These are phyloP conservation scores for Pseudonitzschia delicatissima DNA, from an alignment of 108 stramenopile genomes.

Conservation along the genomic window DNA sequence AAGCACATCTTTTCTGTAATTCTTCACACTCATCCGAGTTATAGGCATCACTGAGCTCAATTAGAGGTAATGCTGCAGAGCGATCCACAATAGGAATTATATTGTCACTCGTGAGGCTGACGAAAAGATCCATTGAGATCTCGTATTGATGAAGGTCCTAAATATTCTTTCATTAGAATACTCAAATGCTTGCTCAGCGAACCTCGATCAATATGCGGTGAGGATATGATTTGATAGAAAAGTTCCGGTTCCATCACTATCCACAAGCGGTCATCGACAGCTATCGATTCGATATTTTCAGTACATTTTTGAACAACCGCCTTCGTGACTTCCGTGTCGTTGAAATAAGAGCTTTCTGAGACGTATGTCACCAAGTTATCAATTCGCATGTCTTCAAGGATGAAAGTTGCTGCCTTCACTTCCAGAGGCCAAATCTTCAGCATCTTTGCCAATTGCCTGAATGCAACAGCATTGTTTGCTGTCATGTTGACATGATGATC, in stretches of 20 bases:
- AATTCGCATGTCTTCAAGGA: slow-evolving; percentile 30
- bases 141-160: slow-evolving; percentile 27
- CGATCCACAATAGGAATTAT: slow-evolving; percentile 27
- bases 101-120: slow-evolving; percentile 7
- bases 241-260: slow-evolving; percentile 29
- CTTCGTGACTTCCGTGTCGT: slow-evolving; percentile 14
- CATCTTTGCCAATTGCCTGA: slow-evolving; percentile 19
- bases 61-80: slow-evolving; percentile 33
- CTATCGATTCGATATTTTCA: slow-evolving; percentile 20
- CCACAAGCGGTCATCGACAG: slow-evolving; percentile 11
- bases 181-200: slow-evolving; percentile 25
- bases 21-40: slow-evolving; percentile 4
- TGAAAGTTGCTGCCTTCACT: slow-evolving; percentile 14
- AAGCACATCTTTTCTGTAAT: slow-evolving; percentile 30
- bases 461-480: slow-evolving; percentile 25
- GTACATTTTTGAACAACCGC: slow-evolving; percentile 19
- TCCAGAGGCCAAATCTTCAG: slow-evolving; percentile 25
- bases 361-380: slow-evolving; percentile 29
- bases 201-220: slow-evolving; percentile 24
- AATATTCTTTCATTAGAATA: slow-evolving; percentile 27
- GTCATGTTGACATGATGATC: slow-evolving; percentile 17
- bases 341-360: slow-evolving; percentile 3
- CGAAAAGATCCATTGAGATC: slow-evolving; percentile 25
- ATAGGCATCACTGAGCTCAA: slow-evolving; percentile 15
- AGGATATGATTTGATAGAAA: slow-evolving; percentile 27